These are phyloP conservation scores for Rhizodiscina lignyota DNA, from an alignment of 495 filamentous ascomycete genomes.

Conservation along the genomic window DNA sequence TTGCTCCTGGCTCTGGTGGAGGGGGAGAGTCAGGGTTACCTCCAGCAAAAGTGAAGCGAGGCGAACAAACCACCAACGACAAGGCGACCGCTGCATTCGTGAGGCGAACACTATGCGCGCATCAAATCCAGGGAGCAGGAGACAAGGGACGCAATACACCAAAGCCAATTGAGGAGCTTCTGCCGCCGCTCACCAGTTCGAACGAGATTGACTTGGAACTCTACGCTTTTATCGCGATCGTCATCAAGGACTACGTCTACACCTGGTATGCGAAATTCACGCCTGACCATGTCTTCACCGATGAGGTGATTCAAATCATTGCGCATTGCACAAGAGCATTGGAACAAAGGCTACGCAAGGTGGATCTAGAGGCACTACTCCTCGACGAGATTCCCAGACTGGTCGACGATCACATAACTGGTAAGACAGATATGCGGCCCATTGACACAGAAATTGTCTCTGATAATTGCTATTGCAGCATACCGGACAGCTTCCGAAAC, in stretches of 20 bases:
- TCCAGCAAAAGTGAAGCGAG: too few species aligned
- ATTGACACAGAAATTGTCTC: background rate
- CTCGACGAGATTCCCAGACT: constrained; percentile 82
- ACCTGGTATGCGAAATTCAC: constrained; percentile 91
- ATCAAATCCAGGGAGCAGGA: constrained; percentile 23
- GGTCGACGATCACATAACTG: constrained; percentile 61
- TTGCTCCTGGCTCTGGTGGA: too few species aligned
- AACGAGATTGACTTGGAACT: constrained; percentile 85
- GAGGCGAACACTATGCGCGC: constrained; percentile 44
- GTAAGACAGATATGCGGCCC: constrained; percentile 31
- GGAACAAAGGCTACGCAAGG: constrained; percentile 65
- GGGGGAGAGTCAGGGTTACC: too few species aligned
- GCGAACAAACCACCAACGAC: too few species aligned
- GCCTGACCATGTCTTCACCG: constrained; percentile 67
- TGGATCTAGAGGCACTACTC: constrained; percentile 66
- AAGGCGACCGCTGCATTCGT: constrained; percentile 43
- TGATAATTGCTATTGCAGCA: constrained; percentile 11
- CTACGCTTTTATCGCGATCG: constrained; percentile 77
- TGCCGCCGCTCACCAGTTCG: constrained; percentile 82
- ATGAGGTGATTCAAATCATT: constrained; percentile 74
- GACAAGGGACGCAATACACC: constrained; percentile 23
- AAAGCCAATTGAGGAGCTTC: constrained; percentile 53
- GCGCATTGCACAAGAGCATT: constrained; percentile 77
- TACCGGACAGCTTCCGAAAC: constrained; percentile 28
- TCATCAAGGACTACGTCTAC: constrained; percentile 75